Base-by-base conservation (phyloP, 2,329 filamentous ascomycete genomes). In the Aspergillus felis region DNA sequence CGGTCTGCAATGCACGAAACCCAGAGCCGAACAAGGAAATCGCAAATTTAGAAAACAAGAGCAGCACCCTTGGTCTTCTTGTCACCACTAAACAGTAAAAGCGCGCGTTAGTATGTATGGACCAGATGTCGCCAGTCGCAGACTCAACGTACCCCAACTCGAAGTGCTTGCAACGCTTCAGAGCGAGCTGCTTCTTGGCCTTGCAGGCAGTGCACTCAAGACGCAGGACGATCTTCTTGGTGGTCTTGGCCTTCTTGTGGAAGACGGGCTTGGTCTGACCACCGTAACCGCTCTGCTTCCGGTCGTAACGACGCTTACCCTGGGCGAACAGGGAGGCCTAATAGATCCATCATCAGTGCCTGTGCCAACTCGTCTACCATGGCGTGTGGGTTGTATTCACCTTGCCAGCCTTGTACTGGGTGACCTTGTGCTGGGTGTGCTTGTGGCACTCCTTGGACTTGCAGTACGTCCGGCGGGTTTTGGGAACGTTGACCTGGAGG, bases 11-110 rank as follows among this genome's bases (percentile, higher is more conserved):
- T 71, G 71, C 69, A 71, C 66, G 67, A 74, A 73, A 74, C 71
- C 72, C 72, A 73, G 69, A 73, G 70, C 72, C 72, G 68, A 74
- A 74, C 70, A 74, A 74, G 70, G 66, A 74, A 74, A 74, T 69
- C 65, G 65, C 68, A 75, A 81, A 85, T 83, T 88, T 96, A 99
- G 87, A 99, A 99, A 76, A 99, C 94, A 77, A 99, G 88, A 82
- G 94, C 94, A 75, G 94, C 94, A 89, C 94, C 94, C 92, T 99
- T 99, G 75, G 94, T 99, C 91, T 99, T 99, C 92, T 99, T 99
- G 89, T 99, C 94, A 87, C 94, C 94, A 88, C 94, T 96, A 72
- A 74, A 69, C 57, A 64, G 60, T 64, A 53, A 61, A 64, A 61
- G 57, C 22, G 22, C 4, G 1, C 51, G 73, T 84, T 76, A 84